Percentiles rank a stretch among this genome's conserved stretches.
phyloP scores from a whole-genome alignment of 1,284 basidiomycete species.

The Cryptococcus jaspeensis region DNA sequence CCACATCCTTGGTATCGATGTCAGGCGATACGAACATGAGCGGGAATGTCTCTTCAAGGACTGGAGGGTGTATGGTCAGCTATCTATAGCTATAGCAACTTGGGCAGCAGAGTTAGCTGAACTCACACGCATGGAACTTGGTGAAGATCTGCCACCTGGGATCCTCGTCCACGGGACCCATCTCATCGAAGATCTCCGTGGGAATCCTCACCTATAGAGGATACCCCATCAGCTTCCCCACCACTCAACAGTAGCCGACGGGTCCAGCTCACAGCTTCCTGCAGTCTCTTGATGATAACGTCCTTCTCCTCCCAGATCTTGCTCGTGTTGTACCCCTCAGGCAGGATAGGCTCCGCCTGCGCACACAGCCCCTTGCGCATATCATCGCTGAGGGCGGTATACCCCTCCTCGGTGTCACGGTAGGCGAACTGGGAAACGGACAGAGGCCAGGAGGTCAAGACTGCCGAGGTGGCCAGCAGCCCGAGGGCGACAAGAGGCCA shows the following conservation, averaged over 20 bases:
- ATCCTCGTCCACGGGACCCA: conserved; percentile 47
- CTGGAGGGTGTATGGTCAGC: conserved; percentile 5
- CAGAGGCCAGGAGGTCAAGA: conserved; percentile 10
- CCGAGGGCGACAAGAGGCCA: conserved; percentile 16
- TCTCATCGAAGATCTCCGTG: conserved; percentile 50
- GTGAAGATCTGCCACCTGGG: conserved; percentile 45
- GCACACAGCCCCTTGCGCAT: conserved; percentile 15
- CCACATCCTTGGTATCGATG: neutral
- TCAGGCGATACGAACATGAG: conserved; percentile 27
- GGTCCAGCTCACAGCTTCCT: conserved; percentile 22
- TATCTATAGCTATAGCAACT: neutral
- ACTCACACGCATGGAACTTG: conserved; percentile 44
- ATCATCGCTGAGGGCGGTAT: neutral
- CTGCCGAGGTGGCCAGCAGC: conserved; percentile 11
- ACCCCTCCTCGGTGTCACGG: neutral
- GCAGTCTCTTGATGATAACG: conserved; percentile 31
- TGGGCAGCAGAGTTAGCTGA: neutral
- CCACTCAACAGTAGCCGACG: neutral
- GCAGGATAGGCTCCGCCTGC: conserved; percentile 26
- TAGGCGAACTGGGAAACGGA: neutral
- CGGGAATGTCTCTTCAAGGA: conserved; percentile 48
- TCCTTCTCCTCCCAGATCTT: conserved; percentile 29
- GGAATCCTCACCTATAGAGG: conserved; percentile 30
- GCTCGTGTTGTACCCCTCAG: conserved; percentile 19
- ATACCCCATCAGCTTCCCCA: neutral